phyloP scores from a whole-genome alignment of 176 grass and related monocot genomes.

The Themeda triandra region DNA sequence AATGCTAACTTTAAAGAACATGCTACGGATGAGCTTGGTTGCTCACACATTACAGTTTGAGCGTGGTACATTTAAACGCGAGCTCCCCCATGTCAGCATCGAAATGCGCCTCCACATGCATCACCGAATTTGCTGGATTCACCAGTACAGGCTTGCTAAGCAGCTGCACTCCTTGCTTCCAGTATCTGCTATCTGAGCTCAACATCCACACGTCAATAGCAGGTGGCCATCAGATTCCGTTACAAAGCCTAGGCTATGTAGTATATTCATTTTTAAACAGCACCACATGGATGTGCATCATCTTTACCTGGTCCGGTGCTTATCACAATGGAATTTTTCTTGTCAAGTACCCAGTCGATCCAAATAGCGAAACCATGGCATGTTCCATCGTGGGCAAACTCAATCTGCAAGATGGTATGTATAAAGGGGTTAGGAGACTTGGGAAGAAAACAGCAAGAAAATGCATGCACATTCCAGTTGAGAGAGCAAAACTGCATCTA shows the following conservation, averaged over 20 bases:
- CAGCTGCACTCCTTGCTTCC: conserved; percentile 86
- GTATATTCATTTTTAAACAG: neutral
- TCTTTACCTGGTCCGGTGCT: conserved; percentile 73
- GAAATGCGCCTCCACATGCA: conserved; percentile 38
- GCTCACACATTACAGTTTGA: conserved; percentile 1
- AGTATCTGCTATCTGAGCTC: conserved; percentile 69
- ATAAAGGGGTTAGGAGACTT: neutral
- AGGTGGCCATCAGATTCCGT: neutral
- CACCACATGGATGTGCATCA: neutral
- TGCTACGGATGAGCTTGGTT: neutral
- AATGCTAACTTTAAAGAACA: neutral
- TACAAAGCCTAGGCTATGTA: neutral
- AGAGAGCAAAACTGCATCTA: neutral
- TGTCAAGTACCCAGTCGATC: conserved; percentile 87
- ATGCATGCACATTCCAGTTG: neutral
- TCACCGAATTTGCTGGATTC: too few species aligned
- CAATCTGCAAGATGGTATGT: conserved; percentile 41
- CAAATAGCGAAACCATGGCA: conserved; percentile 86
- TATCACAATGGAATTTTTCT: conserved; percentile 43
- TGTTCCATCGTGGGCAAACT: conserved; percentile 48
- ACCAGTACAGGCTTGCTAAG: conserved; percentile 47
- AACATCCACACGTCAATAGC: neutral
- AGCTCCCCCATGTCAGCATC: conserved; percentile 58
- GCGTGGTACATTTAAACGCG: conserved; percentile 15
- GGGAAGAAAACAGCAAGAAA: neutral